Evolutionary conservation across 148 eudicot species (phyloP).

Genomic region (Spergularia bocconei): DNA sequence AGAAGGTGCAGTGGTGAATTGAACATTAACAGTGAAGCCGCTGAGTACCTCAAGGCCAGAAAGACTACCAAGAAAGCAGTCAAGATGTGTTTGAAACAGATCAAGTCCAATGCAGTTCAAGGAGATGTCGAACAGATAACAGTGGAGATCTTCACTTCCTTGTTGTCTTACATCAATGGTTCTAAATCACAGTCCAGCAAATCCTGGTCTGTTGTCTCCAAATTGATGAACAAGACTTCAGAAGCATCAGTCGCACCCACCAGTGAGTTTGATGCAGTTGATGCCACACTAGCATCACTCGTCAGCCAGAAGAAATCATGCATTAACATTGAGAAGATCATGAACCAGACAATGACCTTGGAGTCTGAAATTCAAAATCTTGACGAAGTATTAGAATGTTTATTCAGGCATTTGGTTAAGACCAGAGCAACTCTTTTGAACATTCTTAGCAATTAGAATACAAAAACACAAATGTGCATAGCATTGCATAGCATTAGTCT

Average conservation of each 20-base stretch:
- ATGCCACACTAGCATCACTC: slow-evolving; percentile 9
- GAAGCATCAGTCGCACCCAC: not conserved
- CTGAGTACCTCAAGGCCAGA: slow-evolving; percentile 14
- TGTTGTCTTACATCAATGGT: slow-evolving; percentile 19
- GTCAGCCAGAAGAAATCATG: slow-evolving; percentile 2
- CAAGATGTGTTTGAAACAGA: slow-evolving; percentile 25
- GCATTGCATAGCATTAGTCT: too few relatives aligned
- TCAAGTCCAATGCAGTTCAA: slow-evolving; percentile 12
- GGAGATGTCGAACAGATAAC: slow-evolving; percentile 23
- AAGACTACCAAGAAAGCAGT: slow-evolving; percentile 26
- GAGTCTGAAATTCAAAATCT: slow-evolving; percentile 30
- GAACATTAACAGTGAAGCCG: slow-evolving; percentile 9
- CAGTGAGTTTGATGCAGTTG: slow-evolving; percentile 18
- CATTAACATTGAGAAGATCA: not conserved
- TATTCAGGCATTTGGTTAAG: slow-evolving; percentile 39
- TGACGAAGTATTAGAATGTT: slow-evolving; percentile 35
- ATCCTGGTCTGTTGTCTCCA: slow-evolving; percentile 15
- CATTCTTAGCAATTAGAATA: slow-evolving; percentile 35
- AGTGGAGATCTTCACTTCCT: slow-evolving; percentile 11
- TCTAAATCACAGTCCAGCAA: not conserved
- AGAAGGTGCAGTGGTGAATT: slow-evolving; percentile 31
- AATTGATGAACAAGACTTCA: slow-evolving; percentile 13
- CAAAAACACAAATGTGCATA: not conserved
- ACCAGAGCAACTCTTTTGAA: slow-evolving; percentile 46
- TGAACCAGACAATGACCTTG: too few relatives aligned